phyloP scores from a whole-genome alignment of 768 basidiomycete species.

The Mycena galopus region DNA sequence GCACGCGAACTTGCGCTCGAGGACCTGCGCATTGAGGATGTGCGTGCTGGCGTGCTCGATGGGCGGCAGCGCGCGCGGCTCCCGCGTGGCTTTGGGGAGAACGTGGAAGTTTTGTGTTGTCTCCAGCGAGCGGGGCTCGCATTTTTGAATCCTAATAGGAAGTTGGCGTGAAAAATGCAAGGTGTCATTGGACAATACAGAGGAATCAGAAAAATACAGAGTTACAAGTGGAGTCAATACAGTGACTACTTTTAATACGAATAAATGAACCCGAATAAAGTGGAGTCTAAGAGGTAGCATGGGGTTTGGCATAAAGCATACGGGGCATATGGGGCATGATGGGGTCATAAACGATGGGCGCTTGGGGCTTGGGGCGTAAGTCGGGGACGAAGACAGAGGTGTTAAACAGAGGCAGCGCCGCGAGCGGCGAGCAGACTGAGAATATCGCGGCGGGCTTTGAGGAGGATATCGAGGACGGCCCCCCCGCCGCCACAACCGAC shows the following conservation, averaged over 20 bases:
- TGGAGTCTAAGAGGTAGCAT: background rate
- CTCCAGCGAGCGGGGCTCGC: no score
- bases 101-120: no score
- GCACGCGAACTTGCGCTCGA: no score
- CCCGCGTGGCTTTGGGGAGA: no score
- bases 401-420: no score
- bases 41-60: no score
- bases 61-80: no score
- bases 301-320: constrained; percentile 3
- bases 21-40: no score
- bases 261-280: background rate
- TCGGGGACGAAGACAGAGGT: background rate
- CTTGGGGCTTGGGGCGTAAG: background rate
- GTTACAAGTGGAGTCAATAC: constrained; percentile 3
- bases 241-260: background rate
- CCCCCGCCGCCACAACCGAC: background rate
- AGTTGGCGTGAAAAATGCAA: no score
- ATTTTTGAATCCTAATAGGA: no score
- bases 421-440: background rate
- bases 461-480: constrained; percentile 11
- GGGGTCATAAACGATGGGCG: no score
- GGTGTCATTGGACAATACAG: background rate
- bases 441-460: background rate
- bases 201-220: background rate
- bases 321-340: background rate